Evolutionary conservation across 2,329 filamentous ascomycete species (phyloP), one percentile per base, ranked within the genome.

Genomic region (Phaeosphaeriaceae sp.): DNA sequence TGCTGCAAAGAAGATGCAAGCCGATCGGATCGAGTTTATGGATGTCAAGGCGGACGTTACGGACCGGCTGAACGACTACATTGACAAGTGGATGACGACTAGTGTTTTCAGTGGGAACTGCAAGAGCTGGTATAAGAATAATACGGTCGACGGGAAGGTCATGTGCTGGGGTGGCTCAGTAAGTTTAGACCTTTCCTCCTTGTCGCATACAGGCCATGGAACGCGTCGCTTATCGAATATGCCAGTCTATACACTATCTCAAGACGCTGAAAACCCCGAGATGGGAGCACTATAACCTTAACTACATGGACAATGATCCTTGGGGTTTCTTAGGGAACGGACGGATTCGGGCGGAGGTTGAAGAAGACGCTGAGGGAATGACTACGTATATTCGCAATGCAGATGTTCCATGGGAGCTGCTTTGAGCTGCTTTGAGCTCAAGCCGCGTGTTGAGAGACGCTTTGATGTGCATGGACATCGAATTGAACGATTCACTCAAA

Each of bases 71-170:
- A 52, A 56, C 32, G 57, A 56, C 49, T 49, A 59, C 24, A 46
- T 59, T 5, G 57, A 56, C 35, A 49, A 52, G n/a, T 59, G 53
- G 53, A 52, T 49, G 42, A 17, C 40, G n/a, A 52, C 40, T 9
- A 28, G 17, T 7, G 52, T 56, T 19, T 59, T 52, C 23, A 44
- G 26, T 21, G 48, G 30, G 11, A 44, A 49, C 7, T 59, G 57
- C 28, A 55, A 47, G 23, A 56, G 53, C 35, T 59, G 57, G 57
- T 59, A 59, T 26, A 59, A 59, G 57, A 55, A 59, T 23, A 59
- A 59, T 22, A 59, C 47, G 13, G 44, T 48, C 6, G 56, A 51
- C 19, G 56, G 56, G 3, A 59, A 59, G 22, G 47, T 59, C 9
- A 51, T 50, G 56, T 51, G 46, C 26, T 59, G 56, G 56, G 56